phyloP scores from a whole-genome alignment of 805 yeast genomes.

The Suhomyces sp. region DNA sequence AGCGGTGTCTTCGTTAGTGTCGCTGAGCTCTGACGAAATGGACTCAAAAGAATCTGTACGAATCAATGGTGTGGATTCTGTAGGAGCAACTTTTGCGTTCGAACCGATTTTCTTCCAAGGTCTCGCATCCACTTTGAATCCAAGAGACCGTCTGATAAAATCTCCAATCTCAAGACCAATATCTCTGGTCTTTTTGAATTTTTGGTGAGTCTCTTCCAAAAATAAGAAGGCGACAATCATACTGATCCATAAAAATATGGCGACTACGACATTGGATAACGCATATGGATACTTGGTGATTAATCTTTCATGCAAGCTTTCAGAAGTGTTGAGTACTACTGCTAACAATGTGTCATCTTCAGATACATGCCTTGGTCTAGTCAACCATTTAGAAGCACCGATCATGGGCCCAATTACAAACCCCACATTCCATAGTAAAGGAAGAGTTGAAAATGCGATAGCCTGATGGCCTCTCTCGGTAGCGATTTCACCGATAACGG shows the following conservation, averaged over 20 bases:
- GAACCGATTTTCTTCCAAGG: slow-evolving; percentile 24
- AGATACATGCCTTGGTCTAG: slow-evolving; percentile 36
- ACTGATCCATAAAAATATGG: slow-evolving; percentile 23
- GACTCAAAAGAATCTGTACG: neutral
- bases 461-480: slow-evolving; percentile 57
- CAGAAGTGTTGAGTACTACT: neutral
- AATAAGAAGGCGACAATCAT: slow-evolving; percentile 31
- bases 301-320: slow-evolving; percentile 23
- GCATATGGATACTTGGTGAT: slow-evolving; percentile 36
- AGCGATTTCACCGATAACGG: slow-evolving; percentile 60
- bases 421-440: slow-evolving; percentile 61
- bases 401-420: slow-evolving; percentile 59
- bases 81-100: neutral
- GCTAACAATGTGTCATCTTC: slow-evolving; percentile 2
- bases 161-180: slow-evolving; percentile 40
- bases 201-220: slow-evolving; percentile 36
- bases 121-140: slow-evolving; percentile 24
- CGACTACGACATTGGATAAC: slow-evolving; percentile 35
- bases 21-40: neutral
- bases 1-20: neutral
- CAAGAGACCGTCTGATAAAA: slow-evolving; percentile 21
- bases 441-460: slow-evolving; percentile 58
- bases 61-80: slow-evolving; percentile 5
- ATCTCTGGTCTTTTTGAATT: slow-evolving; percentile 22
- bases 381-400: slow-evolving; percentile 49